These are phyloP conservation scores for Podospora australis DNA, from an alignment of 495 filamentous ascomycete species.

Conservation along the genomic window DNA sequence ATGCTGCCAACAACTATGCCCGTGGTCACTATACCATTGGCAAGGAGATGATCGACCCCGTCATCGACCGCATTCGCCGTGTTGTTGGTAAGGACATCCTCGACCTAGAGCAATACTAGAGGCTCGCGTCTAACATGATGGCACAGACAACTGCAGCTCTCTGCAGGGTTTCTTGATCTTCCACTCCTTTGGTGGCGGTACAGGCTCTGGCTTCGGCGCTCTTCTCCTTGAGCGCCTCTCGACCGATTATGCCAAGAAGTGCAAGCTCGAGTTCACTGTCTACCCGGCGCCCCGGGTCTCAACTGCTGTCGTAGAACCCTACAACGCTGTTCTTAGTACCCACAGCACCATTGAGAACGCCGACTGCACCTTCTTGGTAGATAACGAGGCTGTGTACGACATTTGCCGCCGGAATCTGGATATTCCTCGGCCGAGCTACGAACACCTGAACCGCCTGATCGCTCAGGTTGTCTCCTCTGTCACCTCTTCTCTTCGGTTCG, in stretches of 20 bases:
- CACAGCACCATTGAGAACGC: constrained; percentile 93
- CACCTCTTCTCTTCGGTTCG: constrained; percentile 83
- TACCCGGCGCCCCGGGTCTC: constrained; percentile 83
- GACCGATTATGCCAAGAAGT: constrained; percentile 89
- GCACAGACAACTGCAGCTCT: constrained; percentile 76
- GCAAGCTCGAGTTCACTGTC: constrained; percentile 86
- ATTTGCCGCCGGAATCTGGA: constrained; percentile 87
- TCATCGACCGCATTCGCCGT: constrained; percentile 78
- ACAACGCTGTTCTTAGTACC: constrained; percentile 86
- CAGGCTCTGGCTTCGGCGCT: constrained; percentile 84
- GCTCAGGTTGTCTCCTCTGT: constrained; percentile 90
- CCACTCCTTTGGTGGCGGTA: constrained; percentile 91
- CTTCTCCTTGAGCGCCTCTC: constrained; percentile 82
- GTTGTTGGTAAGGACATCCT: constrained; percentile 54
- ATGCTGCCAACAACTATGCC: constrained; percentile 93
- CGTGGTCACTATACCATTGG: constrained; percentile 91
- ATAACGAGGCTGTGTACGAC: constrained; percentile 90
- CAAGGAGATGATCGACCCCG: constrained; percentile 81
- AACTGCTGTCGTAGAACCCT: constrained; percentile 85
- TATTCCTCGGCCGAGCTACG: constrained; percentile 77
- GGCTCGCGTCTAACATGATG: constrained; percentile 15
- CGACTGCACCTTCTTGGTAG: constrained; percentile 87
- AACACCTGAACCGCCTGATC: constrained; percentile 86
- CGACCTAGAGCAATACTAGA: neutral
- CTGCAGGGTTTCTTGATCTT: constrained; percentile 91